Evolutionary conservation across 495 filamentous ascomycete genomes (phyloP).

Genomic region (Acidiella bohemica): DNA sequence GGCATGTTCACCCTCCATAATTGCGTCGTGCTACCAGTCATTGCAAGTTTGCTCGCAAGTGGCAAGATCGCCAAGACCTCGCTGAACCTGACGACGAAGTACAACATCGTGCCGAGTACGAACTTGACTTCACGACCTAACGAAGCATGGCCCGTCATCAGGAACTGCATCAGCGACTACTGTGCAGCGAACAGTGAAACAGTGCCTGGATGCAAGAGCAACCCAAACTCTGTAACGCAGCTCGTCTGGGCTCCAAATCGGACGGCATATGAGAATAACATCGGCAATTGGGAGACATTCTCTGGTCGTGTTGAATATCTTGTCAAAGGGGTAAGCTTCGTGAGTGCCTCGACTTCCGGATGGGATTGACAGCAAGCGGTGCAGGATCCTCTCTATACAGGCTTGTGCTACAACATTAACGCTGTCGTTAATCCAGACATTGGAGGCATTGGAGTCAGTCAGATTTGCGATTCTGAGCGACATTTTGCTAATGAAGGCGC

Average conservation of each 20-base stretch:
- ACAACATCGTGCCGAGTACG: neutral
- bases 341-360: too few species aligned
- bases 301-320: too few species aligned
- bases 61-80: neutral
- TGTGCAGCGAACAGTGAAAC: too few species aligned
- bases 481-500: neutral
- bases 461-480: too few species aligned
- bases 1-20: slow-evolving; percentile 1
- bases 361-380: too few species aligned
- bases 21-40: neutral
- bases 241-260: too few species aligned
- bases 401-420: neutral
- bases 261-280: too few species aligned
- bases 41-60: neutral
- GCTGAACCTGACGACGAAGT: neutral
- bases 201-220: too few species aligned
- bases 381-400: neutral
- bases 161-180: neutral
- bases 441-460: slow-evolving; percentile 3
- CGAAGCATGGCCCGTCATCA: neutral
- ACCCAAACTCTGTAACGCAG: too few species aligned
- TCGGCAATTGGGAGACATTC: too few species aligned
- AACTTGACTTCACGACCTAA: neutral
- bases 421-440: slow-evolving; percentile 4
- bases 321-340: too few species aligned